Evolutionary conservation across 345 rosid species (phyloP).

Genomic region (Turritis glabra): DNA sequence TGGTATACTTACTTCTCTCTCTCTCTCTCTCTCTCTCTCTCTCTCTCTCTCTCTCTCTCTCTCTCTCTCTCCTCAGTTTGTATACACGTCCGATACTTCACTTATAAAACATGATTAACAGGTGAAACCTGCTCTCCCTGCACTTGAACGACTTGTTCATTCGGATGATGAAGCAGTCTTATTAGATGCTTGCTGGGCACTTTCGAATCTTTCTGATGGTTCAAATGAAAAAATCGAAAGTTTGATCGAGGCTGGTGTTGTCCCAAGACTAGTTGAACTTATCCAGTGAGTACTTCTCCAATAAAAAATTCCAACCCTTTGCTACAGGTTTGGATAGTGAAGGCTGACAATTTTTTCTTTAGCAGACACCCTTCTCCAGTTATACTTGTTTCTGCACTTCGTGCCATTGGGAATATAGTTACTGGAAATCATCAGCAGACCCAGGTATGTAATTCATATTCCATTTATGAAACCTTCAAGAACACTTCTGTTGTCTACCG

Average conservation of each 20-base stretch:
- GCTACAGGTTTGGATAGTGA: conserved; percentile 26
- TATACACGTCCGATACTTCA: neutral
- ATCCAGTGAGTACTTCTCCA: conserved; percentile 53
- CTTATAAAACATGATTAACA: conserved; percentile 28
- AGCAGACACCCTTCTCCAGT: conserved; percentile 58
- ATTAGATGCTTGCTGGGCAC: neutral
- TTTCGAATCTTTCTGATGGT: conserved; percentile 70
- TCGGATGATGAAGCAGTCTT: neutral
- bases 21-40: too few species aligned
- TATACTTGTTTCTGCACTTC: conserved; percentile 74
- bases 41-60: too few species aligned
- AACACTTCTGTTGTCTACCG: neutral
- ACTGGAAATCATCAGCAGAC: conserved; percentile 77
- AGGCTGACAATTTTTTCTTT: conserved; percentile 43
- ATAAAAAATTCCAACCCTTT: neutral
- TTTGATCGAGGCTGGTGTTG: conserved; percentile 75
- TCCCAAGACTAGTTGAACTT: conserved; percentile 70
- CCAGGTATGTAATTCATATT: conserved; percentile 37
- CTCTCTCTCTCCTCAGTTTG: neutral
- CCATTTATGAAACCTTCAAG: neutral
- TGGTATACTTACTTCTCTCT: conserved; percentile 23
- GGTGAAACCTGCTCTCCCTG: conserved; percentile 32
- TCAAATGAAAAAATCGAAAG: conserved; percentile 76
- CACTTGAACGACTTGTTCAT: neutral
- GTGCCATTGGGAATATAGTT: conserved; percentile 74